Percentiles rank a stretch among this genome's conserved stretches.
Conservation (phyloP, 73 alveolate genomes). For the Paramecium tetraurelia region DNA sequence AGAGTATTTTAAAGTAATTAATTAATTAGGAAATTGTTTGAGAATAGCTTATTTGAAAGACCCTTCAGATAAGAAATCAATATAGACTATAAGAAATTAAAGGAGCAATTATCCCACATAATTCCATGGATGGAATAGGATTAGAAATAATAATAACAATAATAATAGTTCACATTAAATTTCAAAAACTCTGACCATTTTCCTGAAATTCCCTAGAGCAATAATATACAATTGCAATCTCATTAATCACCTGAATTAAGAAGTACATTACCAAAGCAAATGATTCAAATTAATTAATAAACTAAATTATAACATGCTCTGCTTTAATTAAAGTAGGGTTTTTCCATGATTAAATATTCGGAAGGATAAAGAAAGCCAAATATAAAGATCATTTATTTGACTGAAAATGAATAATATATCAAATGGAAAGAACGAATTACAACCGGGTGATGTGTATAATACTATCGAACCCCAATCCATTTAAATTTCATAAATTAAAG, state of each 20-base stretch:
- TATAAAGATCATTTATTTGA: background rate
- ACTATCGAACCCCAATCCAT: too few relatives aligned
- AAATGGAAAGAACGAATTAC: constrained; percentile 24
- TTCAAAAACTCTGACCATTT: background rate
- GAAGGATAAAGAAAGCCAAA: constrained; percentile 4
- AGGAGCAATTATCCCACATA: background rate
- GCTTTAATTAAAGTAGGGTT: background rate
- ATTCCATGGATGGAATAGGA: background rate
- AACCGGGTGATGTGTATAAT: constrained; percentile 28
- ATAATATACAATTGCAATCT: background rate
- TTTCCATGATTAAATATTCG: constrained; percentile 11
- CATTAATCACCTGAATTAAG: background rate
- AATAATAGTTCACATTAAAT: background rate
- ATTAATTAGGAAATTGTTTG: background rate
- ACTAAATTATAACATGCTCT: background rate
- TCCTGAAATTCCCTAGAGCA: background rate
- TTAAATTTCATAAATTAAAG: background rate
- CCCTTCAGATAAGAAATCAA: constrained; percentile 1
- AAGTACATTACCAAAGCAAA: background rate
- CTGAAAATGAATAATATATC: background rate
- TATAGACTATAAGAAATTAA: background rate
- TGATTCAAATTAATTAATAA: background rate
- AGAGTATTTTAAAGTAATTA: background rate
- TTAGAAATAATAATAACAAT: background rate
- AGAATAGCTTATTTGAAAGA: background rate